Evolutionary conservation across 768 basidiomycete genomes (phyloP).

Genomic region (Goffeauzyma gilvescens): DNA sequence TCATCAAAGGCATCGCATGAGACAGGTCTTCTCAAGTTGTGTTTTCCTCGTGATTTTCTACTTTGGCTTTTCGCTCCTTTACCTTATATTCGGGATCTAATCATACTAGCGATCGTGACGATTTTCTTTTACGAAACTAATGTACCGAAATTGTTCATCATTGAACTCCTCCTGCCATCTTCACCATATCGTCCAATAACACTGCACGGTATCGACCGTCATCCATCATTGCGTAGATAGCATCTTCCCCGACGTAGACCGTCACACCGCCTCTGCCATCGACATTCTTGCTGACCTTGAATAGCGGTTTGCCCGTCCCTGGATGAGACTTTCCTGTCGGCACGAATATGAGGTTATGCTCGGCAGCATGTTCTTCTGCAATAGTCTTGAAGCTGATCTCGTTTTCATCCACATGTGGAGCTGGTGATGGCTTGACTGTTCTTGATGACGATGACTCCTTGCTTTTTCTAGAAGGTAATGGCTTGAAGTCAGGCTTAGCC

Average conservation of each 20-base stretch:
- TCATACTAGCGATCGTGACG: too few relatives aligned
- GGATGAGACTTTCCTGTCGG: conserved; percentile 72
- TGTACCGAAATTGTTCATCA: too few relatives aligned
- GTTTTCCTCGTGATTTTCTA: too few relatives aligned
- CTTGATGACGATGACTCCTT: conserved; percentile 35
- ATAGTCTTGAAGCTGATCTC: conserved; percentile 86
- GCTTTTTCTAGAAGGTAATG: conserved; percentile 29
- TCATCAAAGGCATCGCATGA: too few relatives aligned
- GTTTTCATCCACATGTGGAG: conserved; percentile 1
- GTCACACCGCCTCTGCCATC: conserved; percentile 74
- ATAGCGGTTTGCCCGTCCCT: conserved; percentile 70
- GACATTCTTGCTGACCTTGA: conserved; percentile 53
- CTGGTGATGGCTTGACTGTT: conserved; percentile 5
- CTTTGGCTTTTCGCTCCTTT: too few relatives aligned
- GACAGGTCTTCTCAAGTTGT: too few relatives aligned
- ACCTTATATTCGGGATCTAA: too few relatives aligned
- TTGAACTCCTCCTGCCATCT: conserved; percentile 15
- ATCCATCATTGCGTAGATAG: conserved; percentile 60
- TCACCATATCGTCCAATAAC: conserved; percentile 72
- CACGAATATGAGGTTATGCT: conserved; percentile 72
- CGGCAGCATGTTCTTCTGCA: conserved; percentile 72
- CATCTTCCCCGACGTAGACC: conserved; percentile 81
- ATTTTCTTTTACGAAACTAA: too few relatives aligned
- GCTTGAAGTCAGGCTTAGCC: conserved; percentile 45
- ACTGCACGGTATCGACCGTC: conserved; percentile 48